These are phyloP conservation scores for Eutrema salsugineum DNA, from an alignment of 441 rosid genomes.

Conservation along the genomic window DNA sequence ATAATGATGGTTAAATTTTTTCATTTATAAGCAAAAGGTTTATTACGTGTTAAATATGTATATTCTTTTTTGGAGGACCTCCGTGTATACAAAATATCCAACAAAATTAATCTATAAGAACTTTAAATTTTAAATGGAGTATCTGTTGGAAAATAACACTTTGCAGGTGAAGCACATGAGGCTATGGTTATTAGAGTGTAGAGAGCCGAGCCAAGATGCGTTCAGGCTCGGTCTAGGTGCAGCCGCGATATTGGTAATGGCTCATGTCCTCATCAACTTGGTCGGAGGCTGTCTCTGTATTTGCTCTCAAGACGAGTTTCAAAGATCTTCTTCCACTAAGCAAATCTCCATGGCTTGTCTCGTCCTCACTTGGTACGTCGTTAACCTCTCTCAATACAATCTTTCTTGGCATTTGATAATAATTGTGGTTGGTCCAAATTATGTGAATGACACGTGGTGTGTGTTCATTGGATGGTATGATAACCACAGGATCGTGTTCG, in stretches of 20 bases:
- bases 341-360: slow-evolving; percentile 79
- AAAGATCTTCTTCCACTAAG: slow-evolving; percentile 54
- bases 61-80: neutral
- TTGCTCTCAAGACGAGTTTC: slow-evolving; percentile 79
- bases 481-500: slow-evolving; percentile 69
- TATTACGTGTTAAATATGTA: neutral
- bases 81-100: neutral
- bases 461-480: slow-evolving; percentile 17
- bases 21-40: neutral
- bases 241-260: slow-evolving; percentile 50
- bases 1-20: neutral
- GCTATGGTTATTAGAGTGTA: slow-evolving; percentile 86
- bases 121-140: neutral
- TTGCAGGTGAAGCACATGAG: slow-evolving; percentile 74
- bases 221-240: slow-evolving; percentile 79
- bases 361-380: slow-evolving; percentile 63
- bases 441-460: neutral
- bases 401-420: neutral
- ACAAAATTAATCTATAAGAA: neutral
- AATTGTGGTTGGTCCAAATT: neutral
- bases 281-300: slow-evolving; percentile 82
- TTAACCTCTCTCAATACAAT: neutral
- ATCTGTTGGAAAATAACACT: neutral
- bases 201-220: slow-evolving; percentile 79
- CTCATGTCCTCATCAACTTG: slow-evolving; percentile 77